These are phyloP conservation scores for Globisporangium viniferum DNA, from an alignment of 352 stramenopile species.

Conservation along the genomic window DNA sequence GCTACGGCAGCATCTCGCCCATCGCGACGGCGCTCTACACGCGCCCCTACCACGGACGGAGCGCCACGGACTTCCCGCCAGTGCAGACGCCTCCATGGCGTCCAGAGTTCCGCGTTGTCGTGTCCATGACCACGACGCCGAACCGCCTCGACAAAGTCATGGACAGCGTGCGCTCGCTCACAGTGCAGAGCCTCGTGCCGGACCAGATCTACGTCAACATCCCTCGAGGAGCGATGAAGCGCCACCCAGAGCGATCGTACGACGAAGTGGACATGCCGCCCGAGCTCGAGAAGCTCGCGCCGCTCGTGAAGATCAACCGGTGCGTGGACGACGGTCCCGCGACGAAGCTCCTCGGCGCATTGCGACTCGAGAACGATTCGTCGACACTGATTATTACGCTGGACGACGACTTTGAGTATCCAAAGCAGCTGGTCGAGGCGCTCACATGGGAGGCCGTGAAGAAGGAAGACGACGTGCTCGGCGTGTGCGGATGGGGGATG, in stretches of 20 bases:
- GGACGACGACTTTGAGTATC: conserved; percentile 84
- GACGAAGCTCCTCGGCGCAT: conserved; percentile 68
- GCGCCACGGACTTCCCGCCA: conserved; percentile 32
- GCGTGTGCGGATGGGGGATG: conserved; percentile 80
- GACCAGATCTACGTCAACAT: conserved; percentile 84
- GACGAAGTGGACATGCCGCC: conserved; percentile 60
- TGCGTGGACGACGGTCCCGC: conserved; percentile 80
- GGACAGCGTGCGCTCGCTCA: conserved; percentile 62
- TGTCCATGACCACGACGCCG: conserved; percentile 77
- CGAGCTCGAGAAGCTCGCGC: conserved; percentile 38
- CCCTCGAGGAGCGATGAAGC: conserved; percentile 66
- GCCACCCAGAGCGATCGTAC: conserved; percentile 69
- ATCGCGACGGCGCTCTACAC: conserved; percentile 65
- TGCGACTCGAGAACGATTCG: conserved; percentile 55
- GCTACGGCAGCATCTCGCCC: conserved; percentile 77
- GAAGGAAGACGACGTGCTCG: conserved; percentile 56
- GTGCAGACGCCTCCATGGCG: conserved; percentile 40
- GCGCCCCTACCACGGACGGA: conserved; percentile 46
- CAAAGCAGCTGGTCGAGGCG: conserved; percentile 51
- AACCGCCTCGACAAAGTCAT: conserved; percentile 74
- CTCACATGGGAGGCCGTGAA: conserved; percentile 64
- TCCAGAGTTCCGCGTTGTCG: conserved; percentile 72
- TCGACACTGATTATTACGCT: conserved; percentile 76
- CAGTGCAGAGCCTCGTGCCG: conserved; percentile 51
- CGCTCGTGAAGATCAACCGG: conserved; percentile 62